Base-by-base conservation (phyloP, 2,329 filamentous ascomycete species). In the Verticillium zaregamsianum region DNA sequence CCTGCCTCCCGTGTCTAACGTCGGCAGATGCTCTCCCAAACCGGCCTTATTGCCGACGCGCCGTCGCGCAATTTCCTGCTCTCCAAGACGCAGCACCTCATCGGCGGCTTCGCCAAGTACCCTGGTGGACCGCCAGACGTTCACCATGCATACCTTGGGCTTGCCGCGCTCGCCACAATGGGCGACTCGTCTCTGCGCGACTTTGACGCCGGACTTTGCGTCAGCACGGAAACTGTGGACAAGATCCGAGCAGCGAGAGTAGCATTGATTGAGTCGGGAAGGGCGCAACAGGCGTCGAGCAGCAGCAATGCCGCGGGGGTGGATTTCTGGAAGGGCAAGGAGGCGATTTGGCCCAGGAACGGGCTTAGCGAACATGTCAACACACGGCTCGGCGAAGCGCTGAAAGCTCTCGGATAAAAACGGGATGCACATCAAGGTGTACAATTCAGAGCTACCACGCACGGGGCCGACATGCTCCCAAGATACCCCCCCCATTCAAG, bases 81-180 rank as follows among this genome's bases (percentile, higher is more conserved):
- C 11, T 86, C 90, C 58, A 89, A 93, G 71, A 97, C 92, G 1
- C 92, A 97, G 71, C 94, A 98, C 74, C 73, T 86, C 20, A 90
- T 97, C 28, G 91, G 91, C 54, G 91, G 91, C 1, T 95, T 95
- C 73, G 86, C 86, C n/a, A 94, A 95, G 71, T 74, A 81, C 12
- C 85, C 87, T 0, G 87, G 86, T 6, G 82, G 85, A 14, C 85
- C 85, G 55, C 91, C 91, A 14, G 91, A 92, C 77, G 81, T 98
- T 31, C 92, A 96, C 67, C 95, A 99, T 72, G 91, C 90, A 0
- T 97, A 93, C 72, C 84, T 98, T 33, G 95, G 93, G 0, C 83
- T 98, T 37, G 90, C 92, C 2, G 89, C 91, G 1, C 79, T 99
- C 45, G 87, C 89, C 0, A 84, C 91, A 17, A 84, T 93, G 73